Evolutionary conservation across 768 basidiomycete genomes (phyloP).

Genomic region (Kondoa subrosea): DNA sequence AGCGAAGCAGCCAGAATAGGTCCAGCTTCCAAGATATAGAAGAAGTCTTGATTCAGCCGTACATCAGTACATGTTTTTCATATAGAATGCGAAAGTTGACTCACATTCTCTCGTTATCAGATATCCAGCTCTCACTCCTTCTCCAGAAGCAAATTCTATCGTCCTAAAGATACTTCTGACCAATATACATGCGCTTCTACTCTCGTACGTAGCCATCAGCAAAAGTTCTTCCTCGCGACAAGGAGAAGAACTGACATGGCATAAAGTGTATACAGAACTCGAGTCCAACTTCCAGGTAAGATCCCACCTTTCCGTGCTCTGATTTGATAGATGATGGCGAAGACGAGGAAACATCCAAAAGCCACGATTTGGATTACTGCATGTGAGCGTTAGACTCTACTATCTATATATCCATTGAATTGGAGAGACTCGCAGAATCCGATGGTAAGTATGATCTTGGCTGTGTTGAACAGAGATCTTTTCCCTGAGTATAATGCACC

Average conservation of each 20-base stretch:
- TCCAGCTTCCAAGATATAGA: background rate
- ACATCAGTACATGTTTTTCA: background rate
- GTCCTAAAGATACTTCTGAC: background rate
- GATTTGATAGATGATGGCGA: constrained; percentile 6
- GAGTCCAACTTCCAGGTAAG: background rate
- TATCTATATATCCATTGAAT: background rate
- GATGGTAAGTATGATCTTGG: background rate
- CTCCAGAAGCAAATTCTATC: constrained; percentile 5
- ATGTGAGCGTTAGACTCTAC: background rate
- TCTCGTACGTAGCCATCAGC: background rate
- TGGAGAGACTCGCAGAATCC: background rate
- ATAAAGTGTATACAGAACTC: constrained; percentile 1
- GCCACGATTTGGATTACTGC: background rate
- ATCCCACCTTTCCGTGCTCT: constrained; percentile 3
- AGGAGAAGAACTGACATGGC: background rate
- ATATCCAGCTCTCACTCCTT: constrained; percentile 1
- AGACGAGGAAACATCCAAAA: constrained; percentile 4
- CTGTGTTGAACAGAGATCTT: background rate
- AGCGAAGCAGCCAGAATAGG: background rate
- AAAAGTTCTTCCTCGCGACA: background rate
- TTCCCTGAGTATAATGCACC: background rate
- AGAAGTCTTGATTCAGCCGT: background rate
- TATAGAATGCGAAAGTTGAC: background rate
- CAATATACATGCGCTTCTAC: background rate
- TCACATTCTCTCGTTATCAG: too few relatives aligned